A percentile compares a stretch with the other conserved stretches of the same genome.
These are phyloP conservation scores for Aspergillus kassunensis DNA, from an alignment of 495 filamentous ascomycete species.

Conservation along the genomic window DNA sequence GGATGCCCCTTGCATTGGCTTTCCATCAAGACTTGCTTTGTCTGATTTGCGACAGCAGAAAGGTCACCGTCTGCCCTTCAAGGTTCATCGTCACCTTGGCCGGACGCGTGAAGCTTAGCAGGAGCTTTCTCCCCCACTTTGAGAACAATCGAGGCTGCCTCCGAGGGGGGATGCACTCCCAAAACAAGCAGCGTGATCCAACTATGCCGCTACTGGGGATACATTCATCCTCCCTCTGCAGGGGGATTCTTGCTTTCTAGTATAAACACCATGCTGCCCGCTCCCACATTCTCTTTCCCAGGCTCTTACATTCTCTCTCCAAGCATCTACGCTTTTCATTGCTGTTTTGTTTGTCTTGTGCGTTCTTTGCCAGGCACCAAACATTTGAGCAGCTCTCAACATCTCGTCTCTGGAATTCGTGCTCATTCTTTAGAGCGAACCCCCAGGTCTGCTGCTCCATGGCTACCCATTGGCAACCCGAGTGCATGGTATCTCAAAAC, in stretches of 20 bases:
- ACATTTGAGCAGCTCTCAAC: conserved; percentile 39
- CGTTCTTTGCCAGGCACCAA: conserved; percentile 44
- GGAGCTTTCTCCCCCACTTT: conserved; percentile 27
- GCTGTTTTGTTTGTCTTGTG: conserved; percentile 34
- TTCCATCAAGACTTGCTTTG: conserved; percentile 33
- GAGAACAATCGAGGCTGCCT: conserved; percentile 35
- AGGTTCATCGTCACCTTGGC: conserved; percentile 27
- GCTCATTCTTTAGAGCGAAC: conserved; percentile 53
- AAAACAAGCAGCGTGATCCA: conserved; percentile 36
- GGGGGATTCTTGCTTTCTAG: conserved; percentile 35
- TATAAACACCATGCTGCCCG: conserved; percentile 49
- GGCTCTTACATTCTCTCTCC: conserved; percentile 50
- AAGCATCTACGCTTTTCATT: conserved; percentile 39
- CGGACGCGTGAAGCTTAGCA: conserved; percentile 34
- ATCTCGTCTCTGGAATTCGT: conserved; percentile 39
- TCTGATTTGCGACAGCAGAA: conserved; percentile 45
- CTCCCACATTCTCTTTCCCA: conserved; percentile 58
- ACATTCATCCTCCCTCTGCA: conserved; percentile 27
- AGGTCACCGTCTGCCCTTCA: conserved; percentile 27
- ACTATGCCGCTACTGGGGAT: conserved; percentile 37
- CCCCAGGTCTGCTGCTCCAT: conserved; percentile 42
- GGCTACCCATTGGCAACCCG: conserved; percentile 48
- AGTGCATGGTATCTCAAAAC: conserved; percentile 42
- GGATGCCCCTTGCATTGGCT: conserved; percentile 40
- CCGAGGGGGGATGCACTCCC: conserved; percentile 34